Evolutionary conservation across 257 asterid species (phyloP).

Genomic region (Cruciata laevipes): DNA sequence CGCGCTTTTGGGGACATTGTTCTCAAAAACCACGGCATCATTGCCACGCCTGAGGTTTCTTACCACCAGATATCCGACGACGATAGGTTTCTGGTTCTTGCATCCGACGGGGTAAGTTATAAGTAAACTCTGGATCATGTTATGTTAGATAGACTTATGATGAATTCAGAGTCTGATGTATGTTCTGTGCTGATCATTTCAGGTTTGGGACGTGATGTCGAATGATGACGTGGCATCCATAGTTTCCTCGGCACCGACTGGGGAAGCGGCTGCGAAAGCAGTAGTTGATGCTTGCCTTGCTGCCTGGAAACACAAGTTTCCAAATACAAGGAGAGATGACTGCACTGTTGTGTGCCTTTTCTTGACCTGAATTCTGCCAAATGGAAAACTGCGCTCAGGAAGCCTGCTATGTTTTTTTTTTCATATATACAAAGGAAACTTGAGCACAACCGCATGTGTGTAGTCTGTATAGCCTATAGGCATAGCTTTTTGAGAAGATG

Average conservation of each 20-base stretch:
- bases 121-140: neutral
- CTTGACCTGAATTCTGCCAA: slow-evolving; percentile 16
- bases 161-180: neutral
- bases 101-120: slow-evolving; percentile 63
- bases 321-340: slow-evolving; percentile 63
- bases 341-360: slow-evolving; percentile 60
- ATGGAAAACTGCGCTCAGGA: neutral
- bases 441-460: neutral
- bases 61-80: slow-evolving; percentile 44
- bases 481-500: neutral
- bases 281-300: slow-evolving; percentile 59
- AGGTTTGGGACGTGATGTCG: slow-evolving; percentile 88
- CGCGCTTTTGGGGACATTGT: slow-evolving; percentile 75
- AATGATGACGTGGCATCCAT: slow-evolving; percentile 49
- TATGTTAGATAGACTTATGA: neutral
- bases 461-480: neutral
- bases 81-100: slow-evolving; percentile 65
- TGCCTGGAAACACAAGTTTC: slow-evolving; percentile 59
- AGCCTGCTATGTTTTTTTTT: neutral
- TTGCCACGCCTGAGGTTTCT: slow-evolving; percentile 57
- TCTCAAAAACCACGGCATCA: slow-evolving; percentile 60
- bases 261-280: slow-evolving; percentile 58
- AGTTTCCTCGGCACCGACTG: slow-evolving; percentile 36
- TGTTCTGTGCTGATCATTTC: neutral
- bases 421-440: neutral